Evolutionary conservation across 148 eudicot species (phyloP).

Genomic region (Rhododendron kiyosumense): DNA sequence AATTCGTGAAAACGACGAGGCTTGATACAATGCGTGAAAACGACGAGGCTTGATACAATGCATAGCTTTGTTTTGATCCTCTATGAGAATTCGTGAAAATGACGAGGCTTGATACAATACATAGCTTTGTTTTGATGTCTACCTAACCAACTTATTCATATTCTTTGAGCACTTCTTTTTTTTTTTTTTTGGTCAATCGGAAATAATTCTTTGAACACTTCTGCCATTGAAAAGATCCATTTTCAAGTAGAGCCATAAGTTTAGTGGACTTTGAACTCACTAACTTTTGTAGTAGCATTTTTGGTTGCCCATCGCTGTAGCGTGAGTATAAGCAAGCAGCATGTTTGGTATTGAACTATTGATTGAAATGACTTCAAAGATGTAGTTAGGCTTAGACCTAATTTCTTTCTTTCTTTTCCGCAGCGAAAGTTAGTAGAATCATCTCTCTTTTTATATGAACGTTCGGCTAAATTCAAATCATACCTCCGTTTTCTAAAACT

Average conservation of each 20-base stretch:
- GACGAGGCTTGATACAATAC: neutral
- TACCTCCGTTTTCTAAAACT: neutral
- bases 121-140: neutral
- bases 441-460: neutral
- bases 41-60: neutral
- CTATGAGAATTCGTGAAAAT: neutral
- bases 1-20: neutral
- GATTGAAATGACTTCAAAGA: neutral
- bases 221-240: neutral
- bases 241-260: neutral
- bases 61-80: neutral
- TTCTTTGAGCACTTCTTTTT: neutral
- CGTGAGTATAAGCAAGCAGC: neutral
- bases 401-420: neutral
- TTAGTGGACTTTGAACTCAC: neutral
- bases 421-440: neutral
- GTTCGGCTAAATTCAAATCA: neutral
- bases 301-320: neutral
- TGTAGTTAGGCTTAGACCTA: neutral
- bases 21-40: neutral
- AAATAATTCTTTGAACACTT: neutral
- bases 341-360: neutral
- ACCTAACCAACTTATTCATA: neutral
- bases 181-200: too few species aligned
- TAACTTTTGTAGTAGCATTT: neutral